A percentile compares a stretch with the other conserved stretches of the same genome.
Conservation (phyloP, 1,139 yeast species). For the Sugiyamaella castrensis region DNA sequence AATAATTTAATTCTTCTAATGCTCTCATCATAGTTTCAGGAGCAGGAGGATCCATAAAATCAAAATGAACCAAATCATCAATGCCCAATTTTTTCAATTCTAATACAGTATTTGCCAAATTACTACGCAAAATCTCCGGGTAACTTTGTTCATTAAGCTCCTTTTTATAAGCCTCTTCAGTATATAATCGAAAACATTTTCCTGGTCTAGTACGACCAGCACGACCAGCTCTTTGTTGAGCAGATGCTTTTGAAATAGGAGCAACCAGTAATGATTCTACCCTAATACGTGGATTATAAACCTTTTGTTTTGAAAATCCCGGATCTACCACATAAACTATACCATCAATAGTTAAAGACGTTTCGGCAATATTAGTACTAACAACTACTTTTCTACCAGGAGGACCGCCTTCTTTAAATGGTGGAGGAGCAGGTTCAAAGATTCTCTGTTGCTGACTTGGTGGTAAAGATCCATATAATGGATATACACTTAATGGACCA, state of each 20-base stretch:
- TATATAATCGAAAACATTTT: conserved; percentile 91
- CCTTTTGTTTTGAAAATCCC: conserved; percentile 94
- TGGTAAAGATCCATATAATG: conserved; percentile 92
- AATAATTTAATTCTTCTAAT: conserved; percentile 86
- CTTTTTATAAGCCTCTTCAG: conserved; percentile 94
- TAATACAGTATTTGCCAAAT: conserved; percentile 85
- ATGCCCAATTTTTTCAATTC: conserved; percentile 91
- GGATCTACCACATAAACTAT: conserved; percentile 97
- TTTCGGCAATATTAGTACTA: conserved; percentile 97
- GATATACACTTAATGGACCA: conserved; percentile 87
- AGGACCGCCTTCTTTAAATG: conserved; percentile 61
- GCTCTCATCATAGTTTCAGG: conserved; percentile 99
- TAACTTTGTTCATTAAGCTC: conserved; percentile 93
- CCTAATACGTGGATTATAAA: conserved; percentile 92
- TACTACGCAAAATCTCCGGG: conserved; percentile 91
- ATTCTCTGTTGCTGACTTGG: conserved; percentile 93
- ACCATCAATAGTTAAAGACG: conserved; percentile 96
- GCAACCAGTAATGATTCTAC: conserved; percentile 92
- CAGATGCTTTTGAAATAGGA: conserved; percentile 95
- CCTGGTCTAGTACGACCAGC: conserved; percentile 99
- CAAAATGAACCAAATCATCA: conserved; percentile 95
- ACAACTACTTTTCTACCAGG: conserved; percentile 93
- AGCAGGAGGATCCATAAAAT: conserved; percentile 99
- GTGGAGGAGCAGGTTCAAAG: conserved; percentile 82
- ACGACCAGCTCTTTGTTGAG: conserved; percentile 99